These are phyloP conservation scores for Castanopsis chinensis DNA, from an alignment of 306 rosid genomes.

Conservation along the genomic window DNA sequence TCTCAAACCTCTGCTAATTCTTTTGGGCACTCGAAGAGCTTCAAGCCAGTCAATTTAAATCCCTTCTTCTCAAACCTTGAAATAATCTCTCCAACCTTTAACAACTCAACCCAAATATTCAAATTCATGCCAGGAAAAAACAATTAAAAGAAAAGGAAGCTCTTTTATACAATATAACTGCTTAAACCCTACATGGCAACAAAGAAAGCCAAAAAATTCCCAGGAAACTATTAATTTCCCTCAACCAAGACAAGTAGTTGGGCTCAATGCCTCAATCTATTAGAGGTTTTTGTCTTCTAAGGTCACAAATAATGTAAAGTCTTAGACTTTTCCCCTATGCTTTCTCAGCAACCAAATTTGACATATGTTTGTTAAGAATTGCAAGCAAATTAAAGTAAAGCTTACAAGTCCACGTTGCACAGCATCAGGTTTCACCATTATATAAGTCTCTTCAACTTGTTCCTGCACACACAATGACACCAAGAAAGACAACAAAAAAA, in stretches of 20 bases:
- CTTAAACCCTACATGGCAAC: neutral
- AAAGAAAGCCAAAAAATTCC: neutral
- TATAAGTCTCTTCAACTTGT: slow-evolving; percentile 79
- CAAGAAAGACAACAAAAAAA: neutral
- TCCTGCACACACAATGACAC: slow-evolving; percentile 46
- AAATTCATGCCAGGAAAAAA: neutral
- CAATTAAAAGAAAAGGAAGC: neutral
- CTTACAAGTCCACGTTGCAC: slow-evolving; percentile 97
- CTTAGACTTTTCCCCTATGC: neutral
- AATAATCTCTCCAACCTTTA: slow-evolving; percentile 93
- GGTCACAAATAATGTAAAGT: neutral
- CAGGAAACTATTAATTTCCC: neutral
- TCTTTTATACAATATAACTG: neutral
- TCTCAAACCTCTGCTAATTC: slow-evolving; percentile 96
- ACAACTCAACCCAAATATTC: slow-evolving; percentile 17
- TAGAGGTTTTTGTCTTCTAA: neutral
- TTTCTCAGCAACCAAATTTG: slow-evolving; percentile 8
- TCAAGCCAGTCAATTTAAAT: slow-evolving; percentile 86
- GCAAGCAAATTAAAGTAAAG: neutral
- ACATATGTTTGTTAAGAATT: neutral
- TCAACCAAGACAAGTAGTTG: neutral
- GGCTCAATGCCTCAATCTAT: neutral
- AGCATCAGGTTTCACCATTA: slow-evolving; percentile 98
- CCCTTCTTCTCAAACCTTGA: slow-evolving; percentile 96
- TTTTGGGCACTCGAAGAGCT: slow-evolving; percentile 84